Conservation (phyloP, 208 protist genomes). For the Angomonas ambiguus region DNA sequence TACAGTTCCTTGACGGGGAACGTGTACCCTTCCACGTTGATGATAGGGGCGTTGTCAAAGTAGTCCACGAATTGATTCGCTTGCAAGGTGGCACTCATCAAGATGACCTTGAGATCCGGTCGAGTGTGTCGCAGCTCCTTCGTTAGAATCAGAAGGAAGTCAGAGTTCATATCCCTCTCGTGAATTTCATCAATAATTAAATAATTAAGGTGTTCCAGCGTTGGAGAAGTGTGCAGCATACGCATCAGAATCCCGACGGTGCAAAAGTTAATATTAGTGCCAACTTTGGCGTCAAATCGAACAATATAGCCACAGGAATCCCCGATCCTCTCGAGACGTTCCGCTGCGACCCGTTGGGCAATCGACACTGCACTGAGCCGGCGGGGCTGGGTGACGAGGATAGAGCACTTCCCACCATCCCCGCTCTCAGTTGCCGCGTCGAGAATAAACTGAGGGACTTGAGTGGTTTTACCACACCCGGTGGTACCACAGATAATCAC, state of each 20-base stretch:
- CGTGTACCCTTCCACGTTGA: constrained; percentile 81
- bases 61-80: constrained; percentile 80
- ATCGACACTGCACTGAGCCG: constrained; percentile 98
- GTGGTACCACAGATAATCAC: constrained; percentile 95
- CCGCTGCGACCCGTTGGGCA: constrained; percentile 96
- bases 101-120: constrained; percentile 95
- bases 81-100: constrained; percentile 95
- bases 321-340: constrained; percentile 94
- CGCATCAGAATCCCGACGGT: constrained; percentile 98
- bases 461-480: constrained; percentile 96
- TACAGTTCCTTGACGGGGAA: constrained; percentile 84
- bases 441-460: constrained; percentile 95
- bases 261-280: constrained; percentile 97
- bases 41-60: constrained; percentile 74
- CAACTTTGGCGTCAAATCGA: constrained; percentile 94
- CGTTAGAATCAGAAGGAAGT: constrained; percentile 98
- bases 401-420: constrained; percentile 52
- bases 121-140: constrained; percentile 75
- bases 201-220: constrained; percentile 90
- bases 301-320: constrained; percentile 98
- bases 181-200: constrained; percentile 99
- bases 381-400: constrained; percentile 96
- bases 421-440: constrained; percentile 67
- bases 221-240: constrained; percentile 82
- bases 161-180: constrained; percentile 98